phyloP scores from a whole-genome alignment of 495 filamentous ascomycete species.

The Tuber borchii region DNA sequence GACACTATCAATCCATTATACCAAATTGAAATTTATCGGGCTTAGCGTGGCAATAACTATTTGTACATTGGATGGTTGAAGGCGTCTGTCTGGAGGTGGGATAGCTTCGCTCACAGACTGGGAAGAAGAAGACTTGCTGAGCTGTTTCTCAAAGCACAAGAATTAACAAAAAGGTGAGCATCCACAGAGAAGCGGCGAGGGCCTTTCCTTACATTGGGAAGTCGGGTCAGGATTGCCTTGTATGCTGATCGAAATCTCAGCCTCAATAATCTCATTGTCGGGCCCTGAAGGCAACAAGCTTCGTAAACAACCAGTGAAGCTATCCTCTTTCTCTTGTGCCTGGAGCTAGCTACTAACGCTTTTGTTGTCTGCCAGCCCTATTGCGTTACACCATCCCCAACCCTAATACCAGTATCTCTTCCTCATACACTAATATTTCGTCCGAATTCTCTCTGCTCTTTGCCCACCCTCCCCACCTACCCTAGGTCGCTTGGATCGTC shows the following conservation, averaged over 20 bases:
- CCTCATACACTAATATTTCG: neutral
- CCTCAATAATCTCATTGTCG: neutral
- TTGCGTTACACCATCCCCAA: neutral
- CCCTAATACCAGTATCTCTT: neutral
- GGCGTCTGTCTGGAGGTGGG: neutral
- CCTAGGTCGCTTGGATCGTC: neutral
- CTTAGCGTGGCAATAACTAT: neutral
- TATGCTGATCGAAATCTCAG: neutral
- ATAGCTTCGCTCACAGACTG: neutral
- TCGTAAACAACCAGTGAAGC: neutral
- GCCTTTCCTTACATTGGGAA: neutral
- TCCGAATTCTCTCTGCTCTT: neutral
- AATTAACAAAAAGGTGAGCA: neutral
- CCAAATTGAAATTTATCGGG: neutral
- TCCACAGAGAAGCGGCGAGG: neutral
- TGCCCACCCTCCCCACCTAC: neutral
- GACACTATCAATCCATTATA: neutral
- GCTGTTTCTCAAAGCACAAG: neutral
- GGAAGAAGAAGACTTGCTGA: neutral
- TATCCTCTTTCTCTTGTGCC: neutral
- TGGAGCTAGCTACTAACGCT: neutral
- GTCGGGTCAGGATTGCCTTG: neutral
- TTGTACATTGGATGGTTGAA: neutral
- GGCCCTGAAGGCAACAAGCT: neutral
- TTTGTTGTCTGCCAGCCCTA: neutral